Evolutionary conservation across 495 filamentous ascomycete genomes (phyloP).

Genomic region (Pyronema domesticum): DNA sequence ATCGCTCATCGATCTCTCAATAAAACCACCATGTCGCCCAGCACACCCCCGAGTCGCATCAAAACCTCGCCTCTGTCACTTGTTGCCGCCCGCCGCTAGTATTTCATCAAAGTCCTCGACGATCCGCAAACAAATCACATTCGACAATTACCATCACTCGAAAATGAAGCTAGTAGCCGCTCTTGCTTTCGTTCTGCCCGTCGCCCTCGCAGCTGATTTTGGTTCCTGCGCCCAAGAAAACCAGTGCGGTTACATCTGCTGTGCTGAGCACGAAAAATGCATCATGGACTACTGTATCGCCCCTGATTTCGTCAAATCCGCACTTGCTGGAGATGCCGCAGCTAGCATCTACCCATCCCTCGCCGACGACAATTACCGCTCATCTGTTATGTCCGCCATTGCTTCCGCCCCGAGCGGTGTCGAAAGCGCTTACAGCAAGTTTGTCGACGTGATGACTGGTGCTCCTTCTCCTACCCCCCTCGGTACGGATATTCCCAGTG

Average conservation of each 20-base stretch:
- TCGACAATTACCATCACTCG: too few relatives aligned
- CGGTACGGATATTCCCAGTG: not conserved
- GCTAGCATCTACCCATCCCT: not conserved
- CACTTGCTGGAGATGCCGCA: not conserved
- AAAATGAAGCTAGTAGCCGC: too few relatives aligned
- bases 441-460: not conserved
- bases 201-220: not conserved
- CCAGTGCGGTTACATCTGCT: not conserved
- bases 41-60: too few relatives aligned
- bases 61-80: too few relatives aligned
- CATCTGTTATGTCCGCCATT: not conserved
- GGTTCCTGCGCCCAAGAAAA: not conserved
- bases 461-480: not conserved
- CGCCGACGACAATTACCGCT: not conserved
- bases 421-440: not conserved
- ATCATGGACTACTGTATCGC: not conserved
- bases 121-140: too few relatives aligned
- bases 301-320: not conserved
- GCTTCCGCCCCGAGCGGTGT: not conserved
- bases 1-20: too few relatives aligned
- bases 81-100: too few relatives aligned
- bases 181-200: too few relatives aligned
- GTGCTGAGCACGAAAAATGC: not conserved
- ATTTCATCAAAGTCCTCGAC: too few relatives aligned
- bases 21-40: too few relatives aligned